phyloP scores from a whole-genome alignment of 495 filamentous ascomycete genomes.

The Venustampulla echinocandica region DNA sequence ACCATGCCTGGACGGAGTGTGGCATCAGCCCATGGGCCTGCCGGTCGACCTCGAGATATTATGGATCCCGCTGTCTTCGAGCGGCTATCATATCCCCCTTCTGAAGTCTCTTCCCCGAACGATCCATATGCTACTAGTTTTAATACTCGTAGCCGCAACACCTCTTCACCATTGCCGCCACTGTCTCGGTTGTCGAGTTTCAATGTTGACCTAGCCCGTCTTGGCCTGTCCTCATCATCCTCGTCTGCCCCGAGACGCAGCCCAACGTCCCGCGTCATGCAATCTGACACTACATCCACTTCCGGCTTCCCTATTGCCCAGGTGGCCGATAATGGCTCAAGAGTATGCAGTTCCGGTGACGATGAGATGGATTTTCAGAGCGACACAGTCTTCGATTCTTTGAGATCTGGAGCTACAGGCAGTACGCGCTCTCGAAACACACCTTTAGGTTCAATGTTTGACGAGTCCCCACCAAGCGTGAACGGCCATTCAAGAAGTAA shows the following conservation, averaged over 20 bases:
- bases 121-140: conserved; percentile 19
- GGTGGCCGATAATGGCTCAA: conserved; percentile 60
- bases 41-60: conserved; percentile 7
- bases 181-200: conserved; percentile 49
- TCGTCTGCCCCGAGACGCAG: conserved; percentile 26
- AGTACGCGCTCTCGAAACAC: conserved; percentile 42
- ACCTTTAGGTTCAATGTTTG: conserved; percentile 80
- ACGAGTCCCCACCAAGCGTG: conserved; percentile 52
- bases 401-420: conserved; percentile 70
- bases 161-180: conserved; percentile 48
- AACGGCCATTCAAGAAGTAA: conserved; percentile 18
- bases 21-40: conserved; percentile 12
- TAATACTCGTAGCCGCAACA: conserved; percentile 33
- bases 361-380: conserved; percentile 82
- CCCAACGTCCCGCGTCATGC: conserved; percentile 22
- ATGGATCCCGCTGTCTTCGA: conserved; percentile 16
- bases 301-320: conserved; percentile 8
- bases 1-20: conserved; percentile 12
- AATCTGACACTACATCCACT: conserved; percentile 16
- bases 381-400: conserved; percentile 86
- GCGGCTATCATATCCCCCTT: conserved; percentile 1
- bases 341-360: conserved; percentile 64
- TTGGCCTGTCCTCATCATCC: conserved; percentile 28
- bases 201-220: conserved; percentile 42
- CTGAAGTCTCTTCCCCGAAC: conserved; percentile 8